These are phyloP conservation scores for Botrytis squamosa DNA, from an alignment of 2,329 filamentous ascomycete genomes.

Conservation along the genomic window DNA sequence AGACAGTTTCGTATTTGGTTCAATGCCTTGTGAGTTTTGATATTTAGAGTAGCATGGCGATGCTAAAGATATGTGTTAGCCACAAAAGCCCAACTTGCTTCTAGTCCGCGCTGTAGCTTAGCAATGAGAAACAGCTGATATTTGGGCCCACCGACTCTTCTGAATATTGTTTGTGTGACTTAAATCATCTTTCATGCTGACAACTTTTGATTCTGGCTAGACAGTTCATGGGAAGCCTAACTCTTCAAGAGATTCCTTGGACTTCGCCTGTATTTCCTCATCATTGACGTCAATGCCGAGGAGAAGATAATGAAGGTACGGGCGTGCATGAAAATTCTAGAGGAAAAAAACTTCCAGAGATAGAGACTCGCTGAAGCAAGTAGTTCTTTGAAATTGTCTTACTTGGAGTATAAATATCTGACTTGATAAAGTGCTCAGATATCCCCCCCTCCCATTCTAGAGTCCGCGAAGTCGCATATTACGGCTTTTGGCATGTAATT, in stretches of 20 bases:
- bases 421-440: neutral
- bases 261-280: no score
- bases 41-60: neutral
- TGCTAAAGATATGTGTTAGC: neutral
- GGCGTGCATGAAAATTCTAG: neutral
- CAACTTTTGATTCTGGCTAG: no score
- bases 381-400: neutral
- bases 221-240: neutral
- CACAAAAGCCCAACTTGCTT: neutral
- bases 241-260: neutral
- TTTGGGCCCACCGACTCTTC: neutral
- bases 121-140: neutral
- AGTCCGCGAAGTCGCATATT: neutral
- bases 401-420: neutral
- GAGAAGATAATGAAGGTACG: neutral
- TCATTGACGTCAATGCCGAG: rapidly evolving
- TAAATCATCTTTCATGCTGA: no score
- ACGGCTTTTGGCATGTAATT: neutral
- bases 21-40: neutral
- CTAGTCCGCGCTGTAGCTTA: neutral
- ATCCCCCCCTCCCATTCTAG: neutral
- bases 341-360: neutral
- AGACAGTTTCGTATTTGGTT: neutral
- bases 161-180: neutral
- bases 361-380: neutral